Conservation (phyloP, 2,329 filamentous ascomycete genomes). For the Fusarium torreyae region DNA sequence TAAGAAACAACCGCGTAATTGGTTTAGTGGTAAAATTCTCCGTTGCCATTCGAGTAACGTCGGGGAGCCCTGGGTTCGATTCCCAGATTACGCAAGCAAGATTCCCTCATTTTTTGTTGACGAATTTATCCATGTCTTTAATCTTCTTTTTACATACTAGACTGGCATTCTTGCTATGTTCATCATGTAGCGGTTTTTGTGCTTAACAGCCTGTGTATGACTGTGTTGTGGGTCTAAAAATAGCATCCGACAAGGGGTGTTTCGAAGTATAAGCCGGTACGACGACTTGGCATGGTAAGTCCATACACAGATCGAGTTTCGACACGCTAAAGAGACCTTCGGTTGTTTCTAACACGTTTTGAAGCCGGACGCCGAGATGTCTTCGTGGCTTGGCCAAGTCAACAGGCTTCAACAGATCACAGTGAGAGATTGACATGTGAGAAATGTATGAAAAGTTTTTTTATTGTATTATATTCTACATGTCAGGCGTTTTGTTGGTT, state of each 20-base stretch:
- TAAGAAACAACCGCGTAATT: background rate
- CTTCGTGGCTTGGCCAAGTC: slow-evolving; percentile 17
- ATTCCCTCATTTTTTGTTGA: background rate
- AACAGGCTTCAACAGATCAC: background rate
- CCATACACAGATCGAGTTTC: slow-evolving; percentile 20
- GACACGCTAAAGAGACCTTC: slow-evolving; percentile 1
- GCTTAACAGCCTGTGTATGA: slow-evolving; percentile 1
- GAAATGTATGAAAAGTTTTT: slow-evolving; percentile 8
- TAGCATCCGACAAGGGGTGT: slow-evolving; percentile 25
- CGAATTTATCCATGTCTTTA: too few species aligned
- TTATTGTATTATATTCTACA: slow-evolving; percentile 37
- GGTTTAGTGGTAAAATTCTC: slow-evolving; percentile 2
- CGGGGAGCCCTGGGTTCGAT: background rate
- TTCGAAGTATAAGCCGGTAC: slow-evolving; percentile 27
- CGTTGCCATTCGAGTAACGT: background rate
- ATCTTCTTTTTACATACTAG: too few species aligned
- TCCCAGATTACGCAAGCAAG: background rate
- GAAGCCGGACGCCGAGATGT: slow-evolving; percentile 3
- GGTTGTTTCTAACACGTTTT: slow-evolving; percentile 23
- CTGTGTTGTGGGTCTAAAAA: slow-evolving; percentile 3
- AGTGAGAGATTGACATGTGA: background rate
- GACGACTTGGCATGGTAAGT: slow-evolving; percentile 10
- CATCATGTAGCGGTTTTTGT: background rate
- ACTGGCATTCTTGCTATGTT: too few species aligned
- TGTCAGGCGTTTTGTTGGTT: background rate